phyloP scores from a whole-genome alignment of 2,329 filamentous ascomycete species.

The Grosmannia penicillata region DNA sequence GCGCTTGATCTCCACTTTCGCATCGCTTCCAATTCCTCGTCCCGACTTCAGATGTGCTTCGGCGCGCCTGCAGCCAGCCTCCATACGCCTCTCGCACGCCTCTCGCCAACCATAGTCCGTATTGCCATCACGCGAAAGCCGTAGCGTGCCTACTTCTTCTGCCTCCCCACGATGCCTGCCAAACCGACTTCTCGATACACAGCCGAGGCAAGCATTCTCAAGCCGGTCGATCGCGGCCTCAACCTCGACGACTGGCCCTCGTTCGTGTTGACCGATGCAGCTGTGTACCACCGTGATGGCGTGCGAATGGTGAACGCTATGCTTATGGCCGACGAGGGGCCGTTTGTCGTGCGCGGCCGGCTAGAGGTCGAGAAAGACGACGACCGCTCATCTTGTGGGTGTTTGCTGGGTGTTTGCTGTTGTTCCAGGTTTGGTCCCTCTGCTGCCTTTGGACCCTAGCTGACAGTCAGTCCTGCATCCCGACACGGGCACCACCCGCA shows the following conservation, averaged over 20 bases:
- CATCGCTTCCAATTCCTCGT: too few species aligned
- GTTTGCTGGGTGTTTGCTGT: not conserved
- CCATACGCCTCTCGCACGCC: not conserved
- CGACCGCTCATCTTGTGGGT: constrained; percentile 23
- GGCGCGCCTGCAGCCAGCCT: not conserved
- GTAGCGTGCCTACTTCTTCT: too few species aligned
- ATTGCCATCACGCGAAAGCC: too few species aligned
- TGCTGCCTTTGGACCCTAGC: not conserved
- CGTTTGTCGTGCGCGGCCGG: constrained; percentile 45
- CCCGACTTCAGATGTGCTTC: too few species aligned
- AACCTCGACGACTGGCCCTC: constrained; percentile 40
- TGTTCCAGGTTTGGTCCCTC: not conserved
- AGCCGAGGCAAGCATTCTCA: constrained; percentile 16
- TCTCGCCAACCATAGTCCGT: not conserved
- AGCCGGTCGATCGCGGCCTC: constrained; percentile 14
- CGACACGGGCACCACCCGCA: constrained; percentile 18
- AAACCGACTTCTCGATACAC: not conserved
- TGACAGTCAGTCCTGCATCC: constrained; percentile 18
- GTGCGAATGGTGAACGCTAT: constrained; percentile 44
- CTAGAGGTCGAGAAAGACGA: constrained; percentile 35
- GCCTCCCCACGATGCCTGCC: too few species aligned
- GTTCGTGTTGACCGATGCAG: constrained; percentile 46
- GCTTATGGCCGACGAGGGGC: constrained; percentile 41
- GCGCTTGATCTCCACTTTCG: too few species aligned
- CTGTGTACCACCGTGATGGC: constrained; percentile 40